A percentile compares a stretch with the other conserved stretches of the same genome.
Conservation (phyloP, 2,329 filamentous ascomycete genomes). For the Colletotrichum trifolii region DNA sequence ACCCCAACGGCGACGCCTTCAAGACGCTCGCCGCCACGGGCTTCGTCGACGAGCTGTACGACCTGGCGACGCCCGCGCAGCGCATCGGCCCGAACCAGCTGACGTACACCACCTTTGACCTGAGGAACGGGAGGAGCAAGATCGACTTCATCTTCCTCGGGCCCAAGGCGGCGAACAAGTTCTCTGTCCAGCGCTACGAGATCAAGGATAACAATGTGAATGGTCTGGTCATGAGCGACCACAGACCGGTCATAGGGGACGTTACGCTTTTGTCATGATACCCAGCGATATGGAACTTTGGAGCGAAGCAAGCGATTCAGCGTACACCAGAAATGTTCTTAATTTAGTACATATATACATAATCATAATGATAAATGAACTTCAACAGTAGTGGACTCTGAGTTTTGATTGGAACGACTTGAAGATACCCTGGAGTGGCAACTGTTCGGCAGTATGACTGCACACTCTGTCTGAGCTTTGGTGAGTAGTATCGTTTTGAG, state of each 20-base stretch:
- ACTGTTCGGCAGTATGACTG: too few species aligned
- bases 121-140: constrained; percentile 55
- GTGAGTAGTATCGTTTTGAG: too few species aligned
- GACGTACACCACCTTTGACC: constrained; percentile 73
- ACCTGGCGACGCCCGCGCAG: constrained; percentile 41
- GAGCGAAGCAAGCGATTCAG: not conserved
- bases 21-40: constrained; percentile 41
- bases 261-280: constrained; percentile 42
- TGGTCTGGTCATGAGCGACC: constrained; percentile 70
- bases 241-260: constrained; percentile 74
- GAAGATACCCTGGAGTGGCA: too few species aligned
- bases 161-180: constrained; percentile 46
- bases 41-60: constrained; percentile 49
- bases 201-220: constrained; percentile 65
- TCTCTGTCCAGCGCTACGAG: constrained; percentile 61
- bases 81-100: constrained; percentile 45
- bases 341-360: too few species aligned
- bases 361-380: too few species aligned
- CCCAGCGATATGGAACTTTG: not conserved
- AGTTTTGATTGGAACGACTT: too few species aligned
- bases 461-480: too few species aligned
- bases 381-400: too few species aligned
- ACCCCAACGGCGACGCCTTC: constrained; percentile 48
- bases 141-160: constrained; percentile 75
- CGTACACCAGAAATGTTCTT: not conserved